Evolutionary conservation across 2,329 filamentous ascomycete species (phyloP).

Genomic region (Apiospora marii): DNA sequence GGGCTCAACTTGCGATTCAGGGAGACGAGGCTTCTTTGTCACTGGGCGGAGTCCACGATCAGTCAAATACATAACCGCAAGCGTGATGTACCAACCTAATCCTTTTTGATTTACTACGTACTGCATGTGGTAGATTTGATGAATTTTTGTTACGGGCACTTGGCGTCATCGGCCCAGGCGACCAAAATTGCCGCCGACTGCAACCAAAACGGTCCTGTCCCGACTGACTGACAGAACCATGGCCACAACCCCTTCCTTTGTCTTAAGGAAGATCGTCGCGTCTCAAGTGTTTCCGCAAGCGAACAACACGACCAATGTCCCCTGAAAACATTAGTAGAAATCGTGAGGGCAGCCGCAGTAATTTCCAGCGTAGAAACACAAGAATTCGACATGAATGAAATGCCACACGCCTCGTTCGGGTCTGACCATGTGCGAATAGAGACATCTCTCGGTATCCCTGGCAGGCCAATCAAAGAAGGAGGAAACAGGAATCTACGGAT

Average conservation of each 20-base stretch:
- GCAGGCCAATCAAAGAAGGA: background rate
- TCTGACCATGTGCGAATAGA: constrained; percentile 12
- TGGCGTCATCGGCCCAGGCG: constrained; percentile 5
- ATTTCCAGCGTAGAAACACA: background rate
- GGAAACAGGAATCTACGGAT: constrained; percentile 20
- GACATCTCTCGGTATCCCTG: background rate
- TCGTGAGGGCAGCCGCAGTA: background rate
- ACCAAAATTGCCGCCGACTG: constrained; percentile 15
- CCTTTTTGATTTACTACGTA: background rate
- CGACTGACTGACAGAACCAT: background rate
- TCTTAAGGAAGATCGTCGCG: background rate
- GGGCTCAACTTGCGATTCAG: constrained; percentile 13
- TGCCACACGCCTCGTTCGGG: background rate
- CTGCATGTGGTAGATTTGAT: background rate
- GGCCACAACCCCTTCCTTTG: constrained; percentile 10
- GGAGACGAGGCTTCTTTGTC: background rate
- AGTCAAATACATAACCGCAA: constrained; percentile 6
- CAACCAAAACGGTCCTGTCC: constrained; percentile 3
- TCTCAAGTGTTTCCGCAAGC: constrained; percentile 12
- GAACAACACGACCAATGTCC: background rate
- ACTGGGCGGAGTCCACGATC: background rate
- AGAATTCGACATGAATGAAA: background rate
- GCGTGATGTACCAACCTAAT: background rate
- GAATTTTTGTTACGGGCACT: background rate
- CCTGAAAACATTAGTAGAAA: background rate